Percentiles rank a stretch among this genome's conserved stretches.
phyloP scores from a whole-genome alignment of 2,329 filamentous ascomycete species.

The Penicillium paneum region DNA sequence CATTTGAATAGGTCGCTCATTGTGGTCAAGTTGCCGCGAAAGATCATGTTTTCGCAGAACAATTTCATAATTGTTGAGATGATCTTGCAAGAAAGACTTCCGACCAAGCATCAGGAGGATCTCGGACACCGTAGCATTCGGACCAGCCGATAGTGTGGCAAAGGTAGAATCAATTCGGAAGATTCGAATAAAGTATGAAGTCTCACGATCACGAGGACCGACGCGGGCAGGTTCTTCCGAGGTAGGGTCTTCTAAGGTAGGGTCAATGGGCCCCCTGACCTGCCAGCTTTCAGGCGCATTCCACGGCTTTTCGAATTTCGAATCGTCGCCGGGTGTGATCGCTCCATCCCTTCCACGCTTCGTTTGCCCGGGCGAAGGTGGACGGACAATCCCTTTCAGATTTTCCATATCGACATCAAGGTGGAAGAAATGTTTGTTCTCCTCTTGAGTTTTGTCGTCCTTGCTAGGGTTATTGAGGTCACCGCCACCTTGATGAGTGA shows the following conservation, averaged over 20 bases:
- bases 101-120: conserved; percentile 87
- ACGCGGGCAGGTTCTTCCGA: not conserved
- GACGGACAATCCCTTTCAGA: conserved; percentile 82
- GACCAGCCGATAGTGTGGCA: conserved; percentile 78
- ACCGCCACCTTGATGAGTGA: conserved; percentile 24
- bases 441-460: conserved; percentile 45
- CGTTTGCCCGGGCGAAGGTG: conserved; percentile 67
- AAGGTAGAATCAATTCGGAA: conserved; percentile 94
- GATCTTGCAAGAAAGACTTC: conserved; percentile 89
- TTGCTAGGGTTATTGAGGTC: conserved; percentile 23
- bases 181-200: conserved; percentile 86
- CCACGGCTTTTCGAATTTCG: conserved; percentile 53
- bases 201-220: conserved; percentile 60
- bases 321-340: conserved; percentile 28
- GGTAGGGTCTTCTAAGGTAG: conserved; percentile 8
- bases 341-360: conserved; percentile 35
- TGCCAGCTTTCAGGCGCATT: conserved; percentile 97
- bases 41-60: conserved; percentile 91
- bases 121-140: conserved; percentile 82
- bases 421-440: conserved; percentile 59
- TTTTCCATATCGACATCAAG: conserved; percentile 85
- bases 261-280: conserved; percentile 61
- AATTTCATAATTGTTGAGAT: conserved; percentile 90
- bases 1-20: conserved; percentile 81
- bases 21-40: conserved; percentile 71